These are phyloP conservation scores for Talaromyces funiculosus DNA, from an alignment of 2,329 filamentous ascomycete species.

Conservation along the genomic window DNA sequence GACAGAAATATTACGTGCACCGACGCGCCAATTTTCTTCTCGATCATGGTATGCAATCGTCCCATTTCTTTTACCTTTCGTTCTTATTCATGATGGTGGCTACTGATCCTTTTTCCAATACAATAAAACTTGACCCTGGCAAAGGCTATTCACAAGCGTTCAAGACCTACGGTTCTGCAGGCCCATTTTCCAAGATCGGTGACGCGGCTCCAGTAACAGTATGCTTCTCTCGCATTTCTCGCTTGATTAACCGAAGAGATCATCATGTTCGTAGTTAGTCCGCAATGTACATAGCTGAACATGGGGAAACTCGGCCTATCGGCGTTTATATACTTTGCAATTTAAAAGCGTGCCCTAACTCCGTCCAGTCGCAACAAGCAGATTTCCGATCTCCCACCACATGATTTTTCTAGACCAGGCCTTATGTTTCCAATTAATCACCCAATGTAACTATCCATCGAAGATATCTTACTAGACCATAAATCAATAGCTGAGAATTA, in stretches of 20 bases:
- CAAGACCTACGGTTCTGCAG: constrained; percentile 22
- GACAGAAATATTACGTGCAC: constrained; percentile 23
- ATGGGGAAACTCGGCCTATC: not conserved
- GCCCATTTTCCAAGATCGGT: constrained; percentile 18
- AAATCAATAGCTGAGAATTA: not conserved
- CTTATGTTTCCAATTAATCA: not conserved
- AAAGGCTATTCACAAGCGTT: constrained; percentile 21
- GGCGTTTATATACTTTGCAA: not conserved
- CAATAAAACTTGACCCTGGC: constrained; percentile 19
- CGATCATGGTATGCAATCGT: constrained; percentile 18
- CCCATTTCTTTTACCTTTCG: not conserved
- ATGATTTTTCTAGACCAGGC: not conserved
- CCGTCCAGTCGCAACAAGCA: not conserved
- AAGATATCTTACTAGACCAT: no score
- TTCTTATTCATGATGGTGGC: not conserved
- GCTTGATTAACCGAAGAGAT: not conserved
- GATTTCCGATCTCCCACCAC: not conserved
- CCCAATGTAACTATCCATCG: not conserved
- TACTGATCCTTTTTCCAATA: not conserved
- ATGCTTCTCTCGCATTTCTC: not conserved
- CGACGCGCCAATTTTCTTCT: constrained; percentile 22
- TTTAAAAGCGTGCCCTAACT: not conserved
- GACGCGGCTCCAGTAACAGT: not conserved
- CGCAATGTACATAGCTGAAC: not conserved
- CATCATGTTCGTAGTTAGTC: not conserved